Conservation (phyloP, 1,139 yeast genomes). For the Hansenula sp. region DNA sequence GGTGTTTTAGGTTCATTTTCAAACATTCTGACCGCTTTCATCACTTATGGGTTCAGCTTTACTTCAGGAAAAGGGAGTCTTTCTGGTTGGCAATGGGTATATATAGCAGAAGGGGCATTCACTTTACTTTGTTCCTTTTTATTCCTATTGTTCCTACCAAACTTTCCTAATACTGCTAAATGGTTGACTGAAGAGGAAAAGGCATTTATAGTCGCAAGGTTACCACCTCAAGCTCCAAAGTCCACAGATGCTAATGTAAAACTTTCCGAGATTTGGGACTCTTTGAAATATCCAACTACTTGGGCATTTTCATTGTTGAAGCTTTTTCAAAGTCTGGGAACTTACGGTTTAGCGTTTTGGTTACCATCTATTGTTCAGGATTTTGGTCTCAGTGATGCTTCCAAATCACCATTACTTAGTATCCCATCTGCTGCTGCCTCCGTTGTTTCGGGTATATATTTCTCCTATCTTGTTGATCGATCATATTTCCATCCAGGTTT, state of each 20-base stretch:
- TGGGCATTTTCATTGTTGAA: conserved; percentile 21
- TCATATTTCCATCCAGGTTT: conserved; percentile 5
- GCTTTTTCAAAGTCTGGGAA: conserved; percentile 27
- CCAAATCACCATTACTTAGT: conserved; percentile 24
- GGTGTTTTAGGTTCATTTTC: conserved; percentile 9
- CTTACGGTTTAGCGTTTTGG: conserved; percentile 27
- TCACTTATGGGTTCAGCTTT: conserved; percentile 8
- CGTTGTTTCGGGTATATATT: conserved; percentile 8
- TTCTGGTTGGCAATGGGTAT: conserved; percentile 36
- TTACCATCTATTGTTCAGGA: conserved; percentile 25
- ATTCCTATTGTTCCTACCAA: conserved; percentile 34
- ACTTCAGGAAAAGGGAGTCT: conserved; percentile 27
- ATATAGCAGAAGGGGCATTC: conserved; percentile 34
- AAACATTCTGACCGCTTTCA: conserved; percentile 7
- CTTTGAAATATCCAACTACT: conserved; percentile 18
- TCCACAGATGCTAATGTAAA: conserved; percentile 13
- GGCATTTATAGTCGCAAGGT: conserved; percentile 22
- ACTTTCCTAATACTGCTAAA: conserved; percentile 38
- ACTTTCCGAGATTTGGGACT: conserved; percentile 12
- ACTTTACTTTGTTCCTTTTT: conserved; percentile 30
- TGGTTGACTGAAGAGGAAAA: conserved; percentile 34
- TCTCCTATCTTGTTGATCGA: conserved; percentile 8
- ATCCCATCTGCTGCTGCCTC: conserved; percentile 10
- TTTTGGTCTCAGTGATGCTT: conserved; percentile 26
- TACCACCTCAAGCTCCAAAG: conserved; percentile 12